phyloP scores from a whole-genome alignment of 1,139 yeast species.

The Geotrichum candidum region DNA sequence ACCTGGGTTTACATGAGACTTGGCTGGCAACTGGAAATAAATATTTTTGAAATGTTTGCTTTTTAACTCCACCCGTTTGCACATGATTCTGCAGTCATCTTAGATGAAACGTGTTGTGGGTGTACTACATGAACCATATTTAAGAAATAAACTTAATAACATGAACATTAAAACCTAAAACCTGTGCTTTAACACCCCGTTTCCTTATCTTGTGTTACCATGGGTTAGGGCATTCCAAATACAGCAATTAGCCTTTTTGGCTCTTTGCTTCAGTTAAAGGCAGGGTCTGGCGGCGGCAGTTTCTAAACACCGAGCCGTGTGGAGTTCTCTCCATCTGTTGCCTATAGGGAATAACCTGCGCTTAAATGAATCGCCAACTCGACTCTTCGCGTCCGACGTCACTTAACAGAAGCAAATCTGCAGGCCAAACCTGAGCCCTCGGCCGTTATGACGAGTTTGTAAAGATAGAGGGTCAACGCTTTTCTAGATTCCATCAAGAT shows the following conservation, averaged over 20 bases:
- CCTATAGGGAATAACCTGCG: conserved; percentile 21
- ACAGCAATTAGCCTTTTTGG: background rate
- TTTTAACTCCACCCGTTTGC: no score
- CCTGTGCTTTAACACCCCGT: background rate
- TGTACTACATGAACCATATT: no score
- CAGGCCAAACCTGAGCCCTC: background rate
- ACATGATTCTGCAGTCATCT: no score
- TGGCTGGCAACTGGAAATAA: no score
- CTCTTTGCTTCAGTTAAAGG: conserved; percentile 18
- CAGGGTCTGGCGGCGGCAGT: conserved; percentile 21
- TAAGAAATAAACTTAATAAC: no score
- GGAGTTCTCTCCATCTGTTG: conserved; percentile 23
- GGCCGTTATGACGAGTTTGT: background rate
- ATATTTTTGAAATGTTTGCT: no score
- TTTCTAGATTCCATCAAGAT: background rate
- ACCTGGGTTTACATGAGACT: no score
- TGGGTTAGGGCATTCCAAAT: background rate
- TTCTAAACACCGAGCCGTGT: background rate
- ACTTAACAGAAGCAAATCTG: conserved; percentile 1
- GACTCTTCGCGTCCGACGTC: conserved; percentile 6
- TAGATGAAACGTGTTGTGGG: no score
- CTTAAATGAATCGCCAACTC: background rate
- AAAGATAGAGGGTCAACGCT: background rate
- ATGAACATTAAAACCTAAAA: no score
- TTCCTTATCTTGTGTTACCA: background rate